Percentiles rank a stretch among this genome's conserved stretches.
These are phyloP conservation scores for Sporobolomyces roseus DNA, from an alignment of 768 basidiomycete species.

Conservation along the genomic window DNA sequence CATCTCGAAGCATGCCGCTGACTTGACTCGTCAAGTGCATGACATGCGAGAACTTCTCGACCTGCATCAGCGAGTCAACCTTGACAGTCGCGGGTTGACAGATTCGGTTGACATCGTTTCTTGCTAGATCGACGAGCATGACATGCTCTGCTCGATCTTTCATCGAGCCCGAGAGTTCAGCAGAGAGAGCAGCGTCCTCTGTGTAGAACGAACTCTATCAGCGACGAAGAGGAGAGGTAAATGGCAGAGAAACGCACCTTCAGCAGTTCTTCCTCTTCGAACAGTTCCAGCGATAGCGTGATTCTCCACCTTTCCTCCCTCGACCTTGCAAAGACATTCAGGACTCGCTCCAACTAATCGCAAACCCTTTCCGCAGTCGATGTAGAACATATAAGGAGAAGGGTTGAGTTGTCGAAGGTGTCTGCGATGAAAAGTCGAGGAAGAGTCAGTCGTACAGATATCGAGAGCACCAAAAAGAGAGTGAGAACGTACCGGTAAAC, in stretches of 20 bases:
- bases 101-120: constrained; percentile 97
- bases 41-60: constrained; percentile 97
- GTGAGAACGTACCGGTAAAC: constrained; percentile 63
- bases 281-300: constrained; percentile 98
- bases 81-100: constrained; percentile 93
- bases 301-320: constrained; percentile 84
- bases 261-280: constrained; percentile 73
- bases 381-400: constrained; percentile 97
- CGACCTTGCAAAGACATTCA: constrained; percentile 94
- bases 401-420: constrained; percentile 92
- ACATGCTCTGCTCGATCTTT: constrained; percentile 98
- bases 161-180: constrained; percentile 71
- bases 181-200: constrained; percentile 84
- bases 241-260: constrained; percentile 76
- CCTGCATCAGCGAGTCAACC: constrained; percentile 86
- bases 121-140: constrained; percentile 95
- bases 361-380: constrained; percentile 78
- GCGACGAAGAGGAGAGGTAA: too few relatives aligned
- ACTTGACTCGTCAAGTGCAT: constrained; percentile 96
- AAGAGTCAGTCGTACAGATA: not conserved
- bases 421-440: not conserved
- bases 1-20: constrained; percentile 75
- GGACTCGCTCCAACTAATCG: constrained; percentile 98
- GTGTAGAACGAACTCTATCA: constrained; percentile 11
- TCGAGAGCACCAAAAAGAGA: not conserved